Evolutionary conservation across 768 basidiomycete species (phyloP), one percentile per base, ranked within the genome.

Genomic region (Pholiota conissans): DNA sequence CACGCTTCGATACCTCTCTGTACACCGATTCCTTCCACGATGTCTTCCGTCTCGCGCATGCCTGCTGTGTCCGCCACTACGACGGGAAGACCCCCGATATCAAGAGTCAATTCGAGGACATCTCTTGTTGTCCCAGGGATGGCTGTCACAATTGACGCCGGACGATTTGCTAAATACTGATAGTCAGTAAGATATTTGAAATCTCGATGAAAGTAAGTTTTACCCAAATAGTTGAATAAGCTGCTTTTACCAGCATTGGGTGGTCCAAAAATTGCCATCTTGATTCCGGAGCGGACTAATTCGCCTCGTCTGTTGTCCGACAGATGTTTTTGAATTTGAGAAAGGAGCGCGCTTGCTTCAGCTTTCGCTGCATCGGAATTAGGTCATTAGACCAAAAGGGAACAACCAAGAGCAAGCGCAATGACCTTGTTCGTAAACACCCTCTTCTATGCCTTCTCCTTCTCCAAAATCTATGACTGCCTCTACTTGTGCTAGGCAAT

Each of bases 201-300:
- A 18, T 7, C n/a, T n/a, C n/a, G 22, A 10, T 30, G 42, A 47
- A 30, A 29, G 35, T 20, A 48, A 49, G 52, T 39, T 50, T 18
- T 63, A 88, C 93, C 90, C 11, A 96, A 76, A 68, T 86, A 93
- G 65, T 96, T 96, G 47, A 93, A 78, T 18, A 94, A 70, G 65
- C 88, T 91, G 66, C 91, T 94, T 74, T 96, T 97, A n/a, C 94
- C 95, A 1, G 90, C 93, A 64, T 97, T 97, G 0, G 95, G 91
- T 22, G 93, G 92, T 0, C 94, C 94, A 65, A 95, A 94, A 35
- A 97, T 95, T 13, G 91, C 88, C 8, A 96, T 76, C 45, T 84
- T 85, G 48, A 95, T 82, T 2, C 94, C 95, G 1, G 85, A 83
- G 11, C 92, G 85, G 58, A 95, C 74, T 50, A 96, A 85, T 69